Evolutionary conservation across 805 yeast genomes (phyloP).

Genomic region (Hanseniaspora valbyensis): DNA sequence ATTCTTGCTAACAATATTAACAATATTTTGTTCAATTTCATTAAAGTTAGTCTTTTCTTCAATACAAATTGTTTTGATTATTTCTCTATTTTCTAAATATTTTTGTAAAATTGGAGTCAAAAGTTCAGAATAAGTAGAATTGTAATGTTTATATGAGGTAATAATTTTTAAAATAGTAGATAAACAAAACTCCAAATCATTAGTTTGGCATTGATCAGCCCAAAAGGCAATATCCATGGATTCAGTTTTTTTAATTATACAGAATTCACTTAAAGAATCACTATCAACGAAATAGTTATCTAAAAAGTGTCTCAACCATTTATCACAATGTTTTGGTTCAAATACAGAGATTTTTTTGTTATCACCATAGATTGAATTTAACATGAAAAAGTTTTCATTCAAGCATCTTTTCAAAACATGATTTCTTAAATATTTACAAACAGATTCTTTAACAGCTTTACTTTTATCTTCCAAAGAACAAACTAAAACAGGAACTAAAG

Average conservation of each 20-base stretch:
- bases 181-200: constrained; percentile 48
- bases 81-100: constrained; percentile 39
- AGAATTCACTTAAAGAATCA: constrained; percentile 35
- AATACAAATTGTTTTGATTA: constrained; percentile 36
- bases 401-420: constrained; percentile 29
- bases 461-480: constrained; percentile 44
- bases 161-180: constrained; percentile 38
- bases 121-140: constrained; percentile 35
- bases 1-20: constrained; percentile 48
- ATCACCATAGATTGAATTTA: constrained; percentile 48
- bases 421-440: constrained; percentile 32
- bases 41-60: constrained; percentile 41
- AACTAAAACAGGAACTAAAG: constrained; percentile 48
- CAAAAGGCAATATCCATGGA: constrained; percentile 51
- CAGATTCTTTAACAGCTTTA: constrained; percentile 38
- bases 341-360: constrained; percentile 30
- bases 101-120: constrained; percentile 36
- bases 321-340: constrained; percentile 52
- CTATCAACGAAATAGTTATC: constrained; percentile 43
- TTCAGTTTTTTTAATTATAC: constrained; percentile 45
- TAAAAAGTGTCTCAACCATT: constrained; percentile 34
- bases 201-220: constrained; percentile 51
- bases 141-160: constrained; percentile 26
- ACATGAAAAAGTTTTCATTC: constrained; percentile 38
- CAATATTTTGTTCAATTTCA: constrained; percentile 46